Evolutionary conservation across 441 rosid species (phyloP).

Genomic region (Populus hybrid): DNA sequence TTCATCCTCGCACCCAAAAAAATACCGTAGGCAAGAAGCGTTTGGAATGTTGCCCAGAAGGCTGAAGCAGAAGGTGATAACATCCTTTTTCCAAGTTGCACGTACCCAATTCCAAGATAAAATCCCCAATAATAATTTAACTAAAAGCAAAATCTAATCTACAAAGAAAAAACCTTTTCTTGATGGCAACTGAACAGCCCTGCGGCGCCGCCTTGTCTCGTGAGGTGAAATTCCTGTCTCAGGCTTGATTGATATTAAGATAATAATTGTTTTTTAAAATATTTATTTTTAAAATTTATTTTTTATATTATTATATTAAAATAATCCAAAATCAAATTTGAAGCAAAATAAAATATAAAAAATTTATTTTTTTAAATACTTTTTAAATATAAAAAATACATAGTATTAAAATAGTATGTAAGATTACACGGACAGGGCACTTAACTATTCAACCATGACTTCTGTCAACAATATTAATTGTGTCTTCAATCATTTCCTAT

Average conservation of each 20-base stretch:
- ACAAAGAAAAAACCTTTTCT: background rate
- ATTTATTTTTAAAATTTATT: background rate
- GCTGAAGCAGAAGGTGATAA: constrained; percentile 14
- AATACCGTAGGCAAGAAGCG: background rate
- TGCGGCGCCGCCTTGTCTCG: constrained; percentile 21
- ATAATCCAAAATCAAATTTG: too few species aligned
- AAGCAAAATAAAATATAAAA: too few species aligned
- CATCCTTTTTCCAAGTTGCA: constrained; percentile 24
- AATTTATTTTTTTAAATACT: too few species aligned
- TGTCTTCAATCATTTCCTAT: too few species aligned
- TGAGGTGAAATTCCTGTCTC: constrained; percentile 7
- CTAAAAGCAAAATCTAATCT: background rate
- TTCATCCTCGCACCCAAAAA: background rate
- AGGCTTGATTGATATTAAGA: background rate
- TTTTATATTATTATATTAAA: too few species aligned
- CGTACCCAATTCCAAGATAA: constrained; percentile 10
- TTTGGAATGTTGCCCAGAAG: constrained; percentile 20
- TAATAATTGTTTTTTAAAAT: background rate
- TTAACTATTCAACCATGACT: too few species aligned
- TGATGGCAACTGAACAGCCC: constrained; percentile 14
- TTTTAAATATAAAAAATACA: too few species aligned
- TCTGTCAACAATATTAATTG: too few species aligned
- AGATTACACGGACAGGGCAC: too few species aligned
- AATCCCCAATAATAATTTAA: background rate
- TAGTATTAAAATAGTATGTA: too few species aligned